Conservation (phyloP, 495 filamentous ascomycete genomes). For the Jackrogersella multiformis region DNA sequence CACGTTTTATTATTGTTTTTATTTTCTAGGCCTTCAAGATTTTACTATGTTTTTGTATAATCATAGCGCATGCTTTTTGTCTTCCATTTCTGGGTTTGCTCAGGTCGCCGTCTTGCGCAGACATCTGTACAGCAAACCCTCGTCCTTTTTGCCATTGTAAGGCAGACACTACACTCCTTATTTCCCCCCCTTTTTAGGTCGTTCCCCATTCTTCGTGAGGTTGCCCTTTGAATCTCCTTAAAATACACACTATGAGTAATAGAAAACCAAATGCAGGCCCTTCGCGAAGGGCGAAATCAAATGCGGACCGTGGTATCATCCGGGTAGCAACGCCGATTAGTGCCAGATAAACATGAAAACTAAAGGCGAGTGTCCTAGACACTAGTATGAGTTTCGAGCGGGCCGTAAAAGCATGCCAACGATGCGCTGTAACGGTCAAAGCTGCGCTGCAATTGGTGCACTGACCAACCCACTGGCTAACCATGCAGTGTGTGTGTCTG, state of each 20-base stretch:
- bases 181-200: conserved; percentile 36
- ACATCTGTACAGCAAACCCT: conserved; percentile 33
- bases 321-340: conserved; percentile 49
- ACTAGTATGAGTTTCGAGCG: conserved; percentile 33
- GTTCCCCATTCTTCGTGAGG: conserved; percentile 42
- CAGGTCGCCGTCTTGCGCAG: conserved; percentile 26
- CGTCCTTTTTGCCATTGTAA: conserved; percentile 14
- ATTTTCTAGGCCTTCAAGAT: conserved; percentile 44
- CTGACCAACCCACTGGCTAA: conserved; percentile 32
- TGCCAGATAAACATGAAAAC: conserved; percentile 41
- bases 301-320: conserved; percentile 53
- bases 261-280: conserved; percentile 44
- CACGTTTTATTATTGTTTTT: conserved; percentile 44
- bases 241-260: conserved; percentile 47
- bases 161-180: conserved; percentile 25
- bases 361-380: conserved; percentile 50
- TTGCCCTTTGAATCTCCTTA: conserved; percentile 48
- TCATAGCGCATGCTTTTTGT: conserved; percentile 45
- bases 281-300: conserved; percentile 42
- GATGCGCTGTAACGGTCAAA: conserved; percentile 45
- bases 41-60: conserved; percentile 43
- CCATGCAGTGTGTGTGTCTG: conserved; percentile 41
- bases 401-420: conserved; percentile 27
- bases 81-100: conserved; percentile 30
- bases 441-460: conserved; percentile 45